phyloP scores from a whole-genome alignment of 495 filamentous ascomycete species.

The Daldinia caldariorum region DNA sequence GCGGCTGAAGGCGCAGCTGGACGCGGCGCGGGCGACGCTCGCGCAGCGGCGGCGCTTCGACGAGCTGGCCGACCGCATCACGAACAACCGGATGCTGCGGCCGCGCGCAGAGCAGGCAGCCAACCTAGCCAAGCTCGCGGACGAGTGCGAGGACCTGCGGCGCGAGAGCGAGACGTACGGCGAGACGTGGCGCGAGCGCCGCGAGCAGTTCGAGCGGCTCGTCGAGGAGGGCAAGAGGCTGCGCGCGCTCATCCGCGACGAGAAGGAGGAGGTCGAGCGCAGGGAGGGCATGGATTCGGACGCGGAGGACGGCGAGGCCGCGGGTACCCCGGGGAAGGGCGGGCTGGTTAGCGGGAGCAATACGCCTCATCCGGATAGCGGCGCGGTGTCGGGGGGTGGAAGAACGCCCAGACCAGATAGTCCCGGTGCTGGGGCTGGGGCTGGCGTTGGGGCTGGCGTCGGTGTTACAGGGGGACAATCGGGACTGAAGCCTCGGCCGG shows the following conservation, averaged over 20 bases:
- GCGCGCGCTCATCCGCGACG: conserved; percentile 85
- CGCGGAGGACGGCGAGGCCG: conserved; percentile 71
- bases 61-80: conserved; percentile 86
- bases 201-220: conserved; percentile 89
- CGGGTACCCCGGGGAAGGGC: conserved; percentile 54
- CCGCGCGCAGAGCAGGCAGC: conserved; percentile 83
- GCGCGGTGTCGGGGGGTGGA: conserved; percentile 49
- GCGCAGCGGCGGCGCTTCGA: conserved; percentile 87
- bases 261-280: conserved; percentile 86
- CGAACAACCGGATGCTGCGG: conserved; percentile 77
- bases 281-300: conserved; percentile 85
- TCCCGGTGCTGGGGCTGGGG: conserved; percentile 37
- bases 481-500: conserved; percentile 54
- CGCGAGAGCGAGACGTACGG: conserved; percentile 84
- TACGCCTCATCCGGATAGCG: conserved; percentile 54
- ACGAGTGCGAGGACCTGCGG: conserved; percentile 88
- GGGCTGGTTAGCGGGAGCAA: conserved; percentile 49
- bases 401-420: conserved; percentile 75
- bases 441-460: background rate
- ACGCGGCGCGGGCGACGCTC: conserved; percentile 77
- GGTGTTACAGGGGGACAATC: background rate
- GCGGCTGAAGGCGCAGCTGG: conserved; percentile 74
- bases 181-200: conserved; percentile 82
- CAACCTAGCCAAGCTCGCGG: conserved; percentile 80
- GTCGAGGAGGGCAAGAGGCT: conserved; percentile 91